Conservation (phyloP, 1,139 yeast genomes). For the Lodderomyces metapsilosis region DNA sequence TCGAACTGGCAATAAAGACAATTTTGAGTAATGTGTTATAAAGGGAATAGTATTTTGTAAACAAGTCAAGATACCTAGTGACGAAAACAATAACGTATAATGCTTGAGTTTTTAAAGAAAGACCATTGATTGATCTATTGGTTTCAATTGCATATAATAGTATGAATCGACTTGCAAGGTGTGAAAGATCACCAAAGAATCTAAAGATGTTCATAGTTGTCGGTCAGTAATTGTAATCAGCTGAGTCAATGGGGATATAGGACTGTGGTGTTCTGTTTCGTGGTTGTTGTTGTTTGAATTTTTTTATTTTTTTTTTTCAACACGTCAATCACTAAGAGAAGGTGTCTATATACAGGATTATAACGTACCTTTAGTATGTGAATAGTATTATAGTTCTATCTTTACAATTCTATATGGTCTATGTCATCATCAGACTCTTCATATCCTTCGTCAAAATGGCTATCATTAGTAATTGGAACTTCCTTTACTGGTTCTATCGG, state of each 20-base stretch:
- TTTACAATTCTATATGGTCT: conserved; percentile 15
- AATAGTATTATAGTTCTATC: no score
- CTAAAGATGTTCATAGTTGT: conserved; percentile 52
- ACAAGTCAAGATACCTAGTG: conserved; percentile 74
- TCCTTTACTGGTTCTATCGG: conserved; percentile 4
- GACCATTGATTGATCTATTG: conserved; percentile 72
- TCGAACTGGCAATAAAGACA: conserved; percentile 71
- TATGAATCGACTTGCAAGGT: conserved; percentile 74
- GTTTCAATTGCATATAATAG: conserved; percentile 68
- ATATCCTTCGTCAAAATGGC: conserved; percentile 4
- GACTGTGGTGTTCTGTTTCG: no score
- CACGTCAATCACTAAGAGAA: conserved; percentile 4
- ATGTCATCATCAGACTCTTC: conserved; percentile 11
- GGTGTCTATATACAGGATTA: conserved; percentile 11
- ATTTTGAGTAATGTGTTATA: conserved; percentile 83
- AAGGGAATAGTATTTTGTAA: conserved; percentile 58
- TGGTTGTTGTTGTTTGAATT: background rate
- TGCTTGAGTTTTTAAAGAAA: conserved; percentile 85
- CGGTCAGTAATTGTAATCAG: no score
- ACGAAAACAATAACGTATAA: conserved; percentile 75
- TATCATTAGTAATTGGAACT: conserved; percentile 5
- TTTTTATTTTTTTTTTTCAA: conserved; percentile 3
- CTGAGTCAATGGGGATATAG: no score
- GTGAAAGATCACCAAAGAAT: conserved; percentile 74
- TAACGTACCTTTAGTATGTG: background rate